These are phyloP conservation scores for Euphorbia lathyris DNA, from an alignment of 345 rosid species.

Conservation along the genomic window DNA sequence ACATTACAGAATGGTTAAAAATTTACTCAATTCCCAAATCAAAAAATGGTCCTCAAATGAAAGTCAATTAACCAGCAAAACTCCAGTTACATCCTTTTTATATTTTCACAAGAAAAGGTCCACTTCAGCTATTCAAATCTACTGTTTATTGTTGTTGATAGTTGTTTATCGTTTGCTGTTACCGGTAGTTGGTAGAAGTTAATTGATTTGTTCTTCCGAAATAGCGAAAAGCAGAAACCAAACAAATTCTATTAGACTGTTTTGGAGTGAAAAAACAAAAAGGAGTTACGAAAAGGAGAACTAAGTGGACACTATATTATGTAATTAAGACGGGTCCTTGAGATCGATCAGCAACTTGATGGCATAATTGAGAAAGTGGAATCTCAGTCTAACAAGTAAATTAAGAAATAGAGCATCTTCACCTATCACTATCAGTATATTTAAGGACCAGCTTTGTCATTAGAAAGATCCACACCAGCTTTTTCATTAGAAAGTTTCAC, in stretches of 20 bases:
- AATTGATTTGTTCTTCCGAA: no score
- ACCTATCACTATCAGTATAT: not conserved
- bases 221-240: no score
- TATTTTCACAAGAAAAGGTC: not conserved
- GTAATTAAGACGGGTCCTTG: not conserved
- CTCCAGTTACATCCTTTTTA: not conserved
- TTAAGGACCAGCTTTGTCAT: no score
- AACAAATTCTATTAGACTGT: no score
- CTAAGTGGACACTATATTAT: not conserved
- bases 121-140: not conserved
- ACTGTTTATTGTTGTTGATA: no score
- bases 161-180: no score
- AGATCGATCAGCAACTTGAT: not conserved
- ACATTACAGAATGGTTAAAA: not conserved
- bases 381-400: not conserved
- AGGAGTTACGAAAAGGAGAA: no score
- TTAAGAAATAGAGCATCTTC: not conserved
- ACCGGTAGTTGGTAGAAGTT: no score
- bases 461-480: no score
- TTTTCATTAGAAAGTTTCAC: not conserved
- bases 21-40: not conserved
- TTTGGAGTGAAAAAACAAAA: no score
- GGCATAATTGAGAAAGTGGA: not conserved
- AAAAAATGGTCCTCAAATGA: not conserved
- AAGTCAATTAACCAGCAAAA: not conserved